These are phyloP conservation scores for Botrytis fragariae DNA, from an alignment of 2,329 filamentous ascomycete species.

Conservation along the genomic window DNA sequence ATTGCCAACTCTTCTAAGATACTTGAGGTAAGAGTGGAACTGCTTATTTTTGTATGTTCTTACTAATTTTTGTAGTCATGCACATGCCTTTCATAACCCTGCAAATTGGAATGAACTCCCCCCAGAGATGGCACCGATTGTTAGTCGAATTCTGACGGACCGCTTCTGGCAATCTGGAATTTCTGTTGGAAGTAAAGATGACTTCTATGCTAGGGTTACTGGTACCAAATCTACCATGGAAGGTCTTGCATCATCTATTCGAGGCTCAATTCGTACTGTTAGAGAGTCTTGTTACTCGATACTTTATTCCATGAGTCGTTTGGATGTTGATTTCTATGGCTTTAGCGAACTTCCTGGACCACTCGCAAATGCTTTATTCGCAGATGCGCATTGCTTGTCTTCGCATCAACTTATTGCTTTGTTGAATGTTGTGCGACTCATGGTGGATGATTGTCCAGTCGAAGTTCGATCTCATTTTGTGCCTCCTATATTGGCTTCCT, in stretches of 20 bases:
- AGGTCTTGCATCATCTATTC: slow-evolving; percentile 88
- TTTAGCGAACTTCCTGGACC: slow-evolving; percentile 78
- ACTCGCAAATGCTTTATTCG: slow-evolving; percentile 79
- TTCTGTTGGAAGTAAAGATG: slow-evolving; percentile 90
- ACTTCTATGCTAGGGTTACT: slow-evolving; percentile 90
- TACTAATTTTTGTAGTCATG: slow-evolving; percentile 66
- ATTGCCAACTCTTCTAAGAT: slow-evolving; percentile 80
- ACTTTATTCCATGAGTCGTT: slow-evolving; percentile 85
- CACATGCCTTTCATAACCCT: slow-evolving; percentile 87
- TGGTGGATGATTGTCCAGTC: slow-evolving; percentile 90
- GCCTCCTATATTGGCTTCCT: slow-evolving; percentile 74
- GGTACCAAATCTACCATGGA: slow-evolving; percentile 88
- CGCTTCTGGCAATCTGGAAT: slow-evolving; percentile 99
- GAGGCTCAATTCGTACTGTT: slow-evolving; percentile 83
- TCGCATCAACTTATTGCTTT: slow-evolving; percentile 94
- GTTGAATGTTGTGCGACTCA: slow-evolving; percentile 79
- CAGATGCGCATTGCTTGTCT: slow-evolving; percentile 77
- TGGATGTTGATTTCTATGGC: slow-evolving; percentile 89
- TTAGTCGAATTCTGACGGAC: slow-evolving; percentile 83
- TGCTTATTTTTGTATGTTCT: neutral
- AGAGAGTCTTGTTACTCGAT: slow-evolving; percentile 93
- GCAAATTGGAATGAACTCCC: slow-evolving; percentile 79
- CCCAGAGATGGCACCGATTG: slow-evolving; percentile 70
- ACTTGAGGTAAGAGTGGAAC: slow-evolving; percentile 57
- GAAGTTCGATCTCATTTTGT: slow-evolving; percentile 75